Base-by-base conservation (phyloP, 192 early-diverging fungal genomes). In the Gonapodya sp. region DNA sequence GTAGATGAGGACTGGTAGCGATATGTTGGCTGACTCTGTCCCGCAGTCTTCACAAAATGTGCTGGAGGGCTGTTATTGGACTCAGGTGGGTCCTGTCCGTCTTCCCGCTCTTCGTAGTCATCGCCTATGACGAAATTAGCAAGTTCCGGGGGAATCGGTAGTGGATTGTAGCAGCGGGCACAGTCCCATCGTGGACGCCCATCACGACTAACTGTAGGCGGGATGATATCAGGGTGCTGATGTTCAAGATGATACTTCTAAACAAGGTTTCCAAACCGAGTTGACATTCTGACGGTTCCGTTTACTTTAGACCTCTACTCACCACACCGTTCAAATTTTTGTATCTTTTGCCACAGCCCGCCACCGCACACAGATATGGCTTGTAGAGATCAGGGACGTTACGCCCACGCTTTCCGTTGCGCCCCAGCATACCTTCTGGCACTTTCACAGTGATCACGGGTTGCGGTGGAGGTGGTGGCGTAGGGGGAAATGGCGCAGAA, bases 271-370 rank as follows among this genome's bases (percentile, higher is more conserved):
- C 8, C 46, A 16, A 24, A 16, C 46, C 8, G 46, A 24, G 8
- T 16, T 24, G 46, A 24, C 24, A 24, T 24, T 64, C 46, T 8
- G 24, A 64, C 24, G 24, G 46, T 64, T 16, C 8, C 46, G 8
- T 24, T 16, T 16, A 24, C 46, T n/a, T n/a, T n/a, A n/a, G n/a
- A 64, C 24, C 8, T 64, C 8, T 24, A 77, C 75, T 77, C 31
- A 77, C 75, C 18, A 95, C 85, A 18, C 94, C 94, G 75, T 93
- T 94, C 83, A 94, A 90, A 81, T 95, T 95, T 81, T 94, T 94
- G 85, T 95, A 95, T 31, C 86, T 85, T 79, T 92, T 92, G 36
- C 87, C 85, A 73, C 94, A 95, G 1, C 87, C 90, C 0, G 85
- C 78, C 82, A 92, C 89, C 0, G 87, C 91, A 36, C 94, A 95